Evolutionary conservation across 768 basidiomycete species (phyloP).

Genomic region (Lactarius pseudohatsudake): DNA sequence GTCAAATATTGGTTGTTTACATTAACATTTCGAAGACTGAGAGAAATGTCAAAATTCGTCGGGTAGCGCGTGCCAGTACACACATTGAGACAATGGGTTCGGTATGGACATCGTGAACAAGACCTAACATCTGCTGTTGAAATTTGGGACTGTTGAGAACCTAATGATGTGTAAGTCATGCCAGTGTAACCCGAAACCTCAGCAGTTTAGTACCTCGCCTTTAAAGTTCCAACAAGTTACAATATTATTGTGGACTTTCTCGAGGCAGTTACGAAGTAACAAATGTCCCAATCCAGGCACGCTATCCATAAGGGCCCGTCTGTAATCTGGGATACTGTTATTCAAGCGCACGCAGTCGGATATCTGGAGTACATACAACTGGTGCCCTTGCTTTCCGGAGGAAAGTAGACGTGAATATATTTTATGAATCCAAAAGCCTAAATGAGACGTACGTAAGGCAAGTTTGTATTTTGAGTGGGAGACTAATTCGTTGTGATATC

Average conservation of each 20-base stretch:
- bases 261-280: background rate
- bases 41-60: background rate
- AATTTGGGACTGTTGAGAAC: background rate
- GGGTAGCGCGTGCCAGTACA: background rate
- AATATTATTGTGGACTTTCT: background rate
- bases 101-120: background rate
- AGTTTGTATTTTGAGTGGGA: background rate
- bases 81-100: background rate
- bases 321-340: background rate
- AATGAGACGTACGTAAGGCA: background rate
- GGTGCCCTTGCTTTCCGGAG: background rate
- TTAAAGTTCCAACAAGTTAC: background rate
- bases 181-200: background rate
- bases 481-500: background rate
- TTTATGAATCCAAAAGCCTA: background rate
- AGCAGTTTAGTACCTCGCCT: background rate
- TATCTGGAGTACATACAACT: background rate
- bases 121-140: background rate
- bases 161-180: background rate
- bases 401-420: background rate
- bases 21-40: too few relatives aligned
- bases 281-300: too few relatives aligned
- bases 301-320: background rate
- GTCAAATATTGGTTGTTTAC: too few relatives aligned
- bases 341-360: too few relatives aligned